Percentiles rank a stretch among this genome's conserved stretches.
Conservation (phyloP, 2,329 filamentous ascomycete genomes). For the Cladophialophora carrionii region DNA sequence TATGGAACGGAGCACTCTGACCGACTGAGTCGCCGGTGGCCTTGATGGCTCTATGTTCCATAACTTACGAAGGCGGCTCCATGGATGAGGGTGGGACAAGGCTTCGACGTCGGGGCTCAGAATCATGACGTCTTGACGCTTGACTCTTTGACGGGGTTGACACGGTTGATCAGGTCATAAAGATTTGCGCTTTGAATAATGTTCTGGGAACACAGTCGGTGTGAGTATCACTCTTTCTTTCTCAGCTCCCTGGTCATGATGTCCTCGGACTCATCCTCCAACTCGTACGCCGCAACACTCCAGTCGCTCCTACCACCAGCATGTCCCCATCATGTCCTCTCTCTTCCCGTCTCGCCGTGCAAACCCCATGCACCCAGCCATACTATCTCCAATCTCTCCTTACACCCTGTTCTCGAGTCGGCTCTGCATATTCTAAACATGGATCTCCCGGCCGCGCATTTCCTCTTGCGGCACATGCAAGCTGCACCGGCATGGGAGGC, state of each 20-base stretch:
- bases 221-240: background rate
- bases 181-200: background rate
- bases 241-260: background rate
- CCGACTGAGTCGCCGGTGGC: background rate
- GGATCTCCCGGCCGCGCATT: constrained; percentile 57
- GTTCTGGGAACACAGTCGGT: background rate
- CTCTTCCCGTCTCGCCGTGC: constrained; percentile 17
- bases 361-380: constrained; percentile 11
- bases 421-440: constrained; percentile 57
- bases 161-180: background rate
- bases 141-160: background rate
- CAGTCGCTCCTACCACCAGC: background rate
- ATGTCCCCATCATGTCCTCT: constrained; percentile 11
- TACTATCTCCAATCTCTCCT: constrained; percentile 37
- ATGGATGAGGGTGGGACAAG: background rate
- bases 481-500: constrained; percentile 53
- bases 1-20: background rate
- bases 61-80: background rate
- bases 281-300: background rate
- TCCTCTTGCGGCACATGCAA: constrained; percentile 58
- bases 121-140: constrained; percentile 3
- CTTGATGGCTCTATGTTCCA: no score
- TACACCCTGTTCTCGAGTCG: constrained; percentile 56
- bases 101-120: background rate
- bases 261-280: background rate